Base-by-base conservation (phyloP, 768 basidiomycete genomes). In the Suillus placidus region DNA sequence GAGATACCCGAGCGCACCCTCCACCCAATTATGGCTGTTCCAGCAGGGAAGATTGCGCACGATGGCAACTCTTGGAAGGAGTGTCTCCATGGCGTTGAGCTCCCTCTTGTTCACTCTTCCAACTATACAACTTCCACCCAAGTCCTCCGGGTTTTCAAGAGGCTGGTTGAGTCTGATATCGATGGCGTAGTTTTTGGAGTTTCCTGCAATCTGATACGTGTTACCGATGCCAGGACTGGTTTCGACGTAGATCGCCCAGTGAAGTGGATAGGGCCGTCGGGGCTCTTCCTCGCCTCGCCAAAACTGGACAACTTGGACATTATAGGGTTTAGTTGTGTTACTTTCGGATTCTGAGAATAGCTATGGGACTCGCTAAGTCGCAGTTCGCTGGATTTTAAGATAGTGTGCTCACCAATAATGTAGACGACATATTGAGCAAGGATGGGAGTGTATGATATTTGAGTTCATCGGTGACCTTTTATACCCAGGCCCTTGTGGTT, bases 171-270 rank as follows among this genome's bases (percentile, higher is more conserved):
- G 32, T 9, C 69, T 20, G 35, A 69, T 67, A 18, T 67, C 66
- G 0, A 69, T 66, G 1, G 70, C 70, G 55, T 69, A 73, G 10
- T 73, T 70, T 13, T 73, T 68, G 2, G 65, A 61, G 57, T 66
- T 60, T 3, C 76, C 75, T 0, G 69, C 67, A 10, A 77, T 49
- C 51, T 77, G 71, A 61, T 77, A 76, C 62, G 69, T 67, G 55
- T 74, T 69, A 23, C 75, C 76, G 0, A 55, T 65, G 14, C 49
- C 20, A 9, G 70, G 63, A 0, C 61, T 38, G 12, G 72, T 74
- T 35, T 69, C 70, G 20, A 76, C 56, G 20, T 76, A 74, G 64
- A 76, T 68, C 40, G 72, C 73, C 75, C 75, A 76, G 64, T 75
- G 74, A 2, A 72, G 68, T 26, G 72, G 69, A 13, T 30, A 45